phyloP scores from a whole-genome alignment of 495 filamentous ascomycete species.

The Hypomontagnella submonticulosa region DNA sequence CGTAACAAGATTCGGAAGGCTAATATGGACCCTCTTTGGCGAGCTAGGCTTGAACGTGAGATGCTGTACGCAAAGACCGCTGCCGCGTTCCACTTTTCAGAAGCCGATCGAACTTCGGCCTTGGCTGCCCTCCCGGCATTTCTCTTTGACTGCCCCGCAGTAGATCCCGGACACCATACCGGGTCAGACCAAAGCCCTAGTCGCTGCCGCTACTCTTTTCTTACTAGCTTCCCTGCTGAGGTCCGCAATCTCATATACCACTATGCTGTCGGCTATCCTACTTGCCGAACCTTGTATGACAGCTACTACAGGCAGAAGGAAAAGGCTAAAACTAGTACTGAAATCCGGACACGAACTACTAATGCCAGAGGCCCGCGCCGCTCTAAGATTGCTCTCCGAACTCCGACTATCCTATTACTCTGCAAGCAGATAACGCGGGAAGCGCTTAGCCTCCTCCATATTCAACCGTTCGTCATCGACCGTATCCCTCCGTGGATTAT shows the following conservation, averaged over 20 bases:
- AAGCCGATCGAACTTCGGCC: slow-evolving; percentile 35
- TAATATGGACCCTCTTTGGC: slow-evolving; percentile 36
- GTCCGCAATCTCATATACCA: slow-evolving; percentile 51
- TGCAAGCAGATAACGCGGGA: slow-evolving; percentile 51
- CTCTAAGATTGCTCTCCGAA: slow-evolving; percentile 32
- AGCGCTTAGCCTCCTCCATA: slow-evolving; percentile 40
- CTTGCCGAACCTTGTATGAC: slow-evolving; percentile 43
- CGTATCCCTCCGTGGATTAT: slow-evolving; percentile 53
- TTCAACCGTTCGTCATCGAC: slow-evolving; percentile 47
- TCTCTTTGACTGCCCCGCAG: slow-evolving; percentile 22
- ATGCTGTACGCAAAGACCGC: slow-evolving; percentile 30
- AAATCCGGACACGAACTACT: slow-evolving; percentile 19
- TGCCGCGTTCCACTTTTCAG: slow-evolving; percentile 30
- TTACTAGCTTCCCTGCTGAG: slow-evolving; percentile 46
- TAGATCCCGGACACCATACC: not conserved
- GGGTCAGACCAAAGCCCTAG: not conserved
- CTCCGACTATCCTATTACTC: slow-evolving; percentile 51
- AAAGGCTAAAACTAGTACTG: slow-evolving; percentile 26
- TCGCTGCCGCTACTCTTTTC: slow-evolving; percentile 34
- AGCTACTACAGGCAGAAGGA: slow-evolving; percentile 46
- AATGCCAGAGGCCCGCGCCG: slow-evolving; percentile 25
- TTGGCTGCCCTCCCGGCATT: slow-evolving; percentile 40
- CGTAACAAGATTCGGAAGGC: slow-evolving; percentile 42
- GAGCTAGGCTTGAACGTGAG: slow-evolving; percentile 39
- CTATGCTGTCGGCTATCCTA: slow-evolving; percentile 43